Base-by-base conservation (phyloP, 2,329 filamentous ascomycete species). In the Ophiostoma pallidulum region DNA sequence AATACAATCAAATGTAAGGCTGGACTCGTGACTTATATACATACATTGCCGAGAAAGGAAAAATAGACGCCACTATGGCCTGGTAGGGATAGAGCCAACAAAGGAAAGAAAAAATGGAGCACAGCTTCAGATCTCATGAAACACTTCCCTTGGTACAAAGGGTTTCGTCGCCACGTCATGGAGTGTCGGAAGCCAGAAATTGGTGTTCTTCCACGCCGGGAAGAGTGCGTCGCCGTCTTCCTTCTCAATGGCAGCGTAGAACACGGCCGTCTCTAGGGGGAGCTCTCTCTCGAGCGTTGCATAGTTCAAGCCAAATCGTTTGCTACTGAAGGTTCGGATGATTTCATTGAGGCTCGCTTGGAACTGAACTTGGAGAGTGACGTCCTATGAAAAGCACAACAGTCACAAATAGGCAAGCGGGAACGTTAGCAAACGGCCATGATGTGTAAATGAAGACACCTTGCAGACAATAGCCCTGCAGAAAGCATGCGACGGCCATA, bases 291-390 rank as follows among this genome's bases (percentile, higher is more conserved):
- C 7, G 10, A 54, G 12, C 13, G 32, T 8, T 5, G 1, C 16
- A 16, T 45, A 49, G 37, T 24, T 18, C 29, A 51, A 38, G 7
- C 49, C 46, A 3, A 24, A 20, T 19, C 47, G 49, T 4, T 18
- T 38, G 3, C 9, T 35, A 16, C 31, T 29, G 8, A 55, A 55
- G 2, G 31, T 31, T 4, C 19, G 16, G 8, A 52, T 19, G 3
- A 55, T 31, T 9, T 26, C n/a, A 36, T 51, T 50, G 20, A 55
- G 42, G 31, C 28, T 49, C 5, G 31, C 31, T 28, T 55, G 49
- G 4, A 55, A 32, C 16, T 40, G 26, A 9, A 40, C n/a, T 8
- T 54, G 49, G 1, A 54, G 45, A 0, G 41, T 29, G 4, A 22
- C 26, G 29, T 54, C 47, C 53, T 51, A 31, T 8, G 4, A 8